Evolutionary conservation across 768 basidiomycete species (phyloP).

Genomic region (Arthromyces matolae): DNA sequence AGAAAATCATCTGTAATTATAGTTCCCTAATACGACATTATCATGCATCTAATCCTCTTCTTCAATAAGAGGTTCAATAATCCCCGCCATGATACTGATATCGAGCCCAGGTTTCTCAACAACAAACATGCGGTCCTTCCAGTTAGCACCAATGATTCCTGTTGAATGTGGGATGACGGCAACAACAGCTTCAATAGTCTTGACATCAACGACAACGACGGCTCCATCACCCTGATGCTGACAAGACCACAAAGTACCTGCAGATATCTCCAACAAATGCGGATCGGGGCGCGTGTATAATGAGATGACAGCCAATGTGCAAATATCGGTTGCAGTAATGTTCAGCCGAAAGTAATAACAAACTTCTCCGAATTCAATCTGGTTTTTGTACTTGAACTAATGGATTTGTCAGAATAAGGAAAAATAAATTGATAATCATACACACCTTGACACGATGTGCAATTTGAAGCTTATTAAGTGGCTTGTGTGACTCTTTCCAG

Average conservation of each 20-base stretch:
- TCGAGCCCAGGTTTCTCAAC: conserved; percentile 19
- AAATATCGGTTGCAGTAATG: not conserved
- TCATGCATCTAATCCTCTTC: too few species aligned
- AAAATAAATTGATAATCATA: not conserved
- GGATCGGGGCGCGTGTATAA: conserved; percentile 5
- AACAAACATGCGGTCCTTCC: conserved; percentile 11
- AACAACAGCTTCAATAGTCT: conserved; percentile 12
- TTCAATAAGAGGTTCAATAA: too few species aligned
- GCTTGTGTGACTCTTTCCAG: not conserved
- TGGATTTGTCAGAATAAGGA: not conserved
- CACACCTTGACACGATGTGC: not conserved
- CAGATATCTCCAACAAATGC: conserved; percentile 1
- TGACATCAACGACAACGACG: conserved; percentile 8
- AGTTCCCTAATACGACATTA: too few species aligned
- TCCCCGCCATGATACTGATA: conserved; percentile 12
- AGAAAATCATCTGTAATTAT: too few species aligned
- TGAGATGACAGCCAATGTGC: conserved; percentile 5
- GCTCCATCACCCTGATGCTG: not conserved
- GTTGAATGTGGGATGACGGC: conserved; percentile 12
- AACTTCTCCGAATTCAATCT: conserved; percentile 11
- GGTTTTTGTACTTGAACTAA: not conserved
- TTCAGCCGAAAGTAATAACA: not conserved
- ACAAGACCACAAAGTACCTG: conserved; percentile 10
- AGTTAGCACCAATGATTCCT: conserved; percentile 10
- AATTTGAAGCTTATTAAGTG: not conserved